These are phyloP conservation scores for Auriscalpium orientale DNA, from an alignment of 768 basidiomycete species.

Conservation along the genomic window DNA sequence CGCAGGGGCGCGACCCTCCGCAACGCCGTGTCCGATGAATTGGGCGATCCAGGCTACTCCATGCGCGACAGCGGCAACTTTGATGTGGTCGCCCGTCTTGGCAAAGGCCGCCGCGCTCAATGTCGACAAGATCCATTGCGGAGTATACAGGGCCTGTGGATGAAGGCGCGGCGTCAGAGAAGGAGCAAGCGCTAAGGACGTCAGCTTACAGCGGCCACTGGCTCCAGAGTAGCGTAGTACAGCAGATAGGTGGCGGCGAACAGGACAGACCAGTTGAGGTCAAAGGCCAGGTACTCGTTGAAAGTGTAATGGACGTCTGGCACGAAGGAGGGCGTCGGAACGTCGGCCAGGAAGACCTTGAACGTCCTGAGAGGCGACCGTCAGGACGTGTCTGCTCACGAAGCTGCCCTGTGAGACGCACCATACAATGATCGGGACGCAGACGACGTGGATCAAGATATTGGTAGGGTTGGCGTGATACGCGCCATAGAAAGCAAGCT, in stretches of 20 bases:
- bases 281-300: slow-evolving; percentile 59
- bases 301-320: slow-evolving; percentile 44
- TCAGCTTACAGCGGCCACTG: slow-evolving; percentile 69
- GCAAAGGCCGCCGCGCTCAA: slow-evolving; percentile 66
- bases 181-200: not conserved
- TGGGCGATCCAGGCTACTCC: slow-evolving; percentile 82
- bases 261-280: slow-evolving; percentile 60
- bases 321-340: slow-evolving; percentile 28
- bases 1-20: slow-evolving; percentile 85
- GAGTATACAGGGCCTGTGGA: slow-evolving; percentile 69
- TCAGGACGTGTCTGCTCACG: no score
- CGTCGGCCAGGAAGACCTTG: slow-evolving; percentile 40
- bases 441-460: slow-evolving; percentile 76
- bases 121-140: slow-evolving; percentile 55
- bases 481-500: slow-evolving; percentile 91
- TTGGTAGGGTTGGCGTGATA: slow-evolving; percentile 85
- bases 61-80: slow-evolving; percentile 50
- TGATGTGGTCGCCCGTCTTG: slow-evolving; percentile 42
- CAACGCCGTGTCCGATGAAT: slow-evolving; percentile 82
- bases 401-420: slow-evolving; percentile 21
- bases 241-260: slow-evolving; percentile 48
- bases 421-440: slow-evolving; percentile 83
- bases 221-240: slow-evolving; percentile 82
- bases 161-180: slow-evolving; percentile 1
- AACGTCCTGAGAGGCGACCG: slow-evolving; percentile 42